These are phyloP conservation scores for Neurospora sp. DNA, from an alignment of 495 filamentous ascomycete species.

Conservation along the genomic window DNA sequence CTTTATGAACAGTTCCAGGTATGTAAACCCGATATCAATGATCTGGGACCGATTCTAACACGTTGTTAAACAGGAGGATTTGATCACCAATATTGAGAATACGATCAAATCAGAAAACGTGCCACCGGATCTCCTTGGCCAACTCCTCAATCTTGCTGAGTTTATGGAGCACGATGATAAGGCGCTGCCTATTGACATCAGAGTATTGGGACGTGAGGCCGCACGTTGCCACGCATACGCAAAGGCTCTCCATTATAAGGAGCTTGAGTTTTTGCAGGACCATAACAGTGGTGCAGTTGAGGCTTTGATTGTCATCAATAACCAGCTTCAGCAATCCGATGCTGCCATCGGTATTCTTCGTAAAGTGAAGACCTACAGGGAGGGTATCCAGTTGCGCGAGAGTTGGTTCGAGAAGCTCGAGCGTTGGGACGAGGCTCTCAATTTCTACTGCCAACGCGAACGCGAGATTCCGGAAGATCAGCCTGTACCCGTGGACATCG, in stretches of 20 bases:
- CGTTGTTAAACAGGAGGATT: constrained; percentile 56
- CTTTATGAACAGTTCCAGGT: constrained; percentile 76
- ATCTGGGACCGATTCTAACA: background rate
- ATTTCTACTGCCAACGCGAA: constrained; percentile 73
- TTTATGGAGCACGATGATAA: constrained; percentile 99
- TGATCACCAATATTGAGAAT: constrained; percentile 89
- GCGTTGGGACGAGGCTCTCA: constrained; percentile 95
- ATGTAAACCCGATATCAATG: background rate
- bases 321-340: constrained; percentile 94
- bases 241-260: constrained; percentile 97
- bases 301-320: constrained; percentile 96
- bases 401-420: constrained; percentile 98
- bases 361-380: constrained; percentile 87
- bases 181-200: constrained; percentile 92
- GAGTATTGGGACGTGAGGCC: constrained; percentile 83
- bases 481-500: constrained; percentile 71
- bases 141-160: constrained; percentile 90
- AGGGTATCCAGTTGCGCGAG: constrained; percentile 83
- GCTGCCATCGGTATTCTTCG: constrained; percentile 94
- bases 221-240: constrained; percentile 94
- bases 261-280: constrained; percentile 94
- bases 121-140: constrained; percentile 87
- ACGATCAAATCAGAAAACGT: constrained; percentile 88
- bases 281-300: constrained; percentile 94
- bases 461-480: constrained; percentile 52